These are phyloP conservation scores for Mycena rebaudengoi DNA, from an alignment of 768 basidiomycete species.

Conservation along the genomic window DNA sequence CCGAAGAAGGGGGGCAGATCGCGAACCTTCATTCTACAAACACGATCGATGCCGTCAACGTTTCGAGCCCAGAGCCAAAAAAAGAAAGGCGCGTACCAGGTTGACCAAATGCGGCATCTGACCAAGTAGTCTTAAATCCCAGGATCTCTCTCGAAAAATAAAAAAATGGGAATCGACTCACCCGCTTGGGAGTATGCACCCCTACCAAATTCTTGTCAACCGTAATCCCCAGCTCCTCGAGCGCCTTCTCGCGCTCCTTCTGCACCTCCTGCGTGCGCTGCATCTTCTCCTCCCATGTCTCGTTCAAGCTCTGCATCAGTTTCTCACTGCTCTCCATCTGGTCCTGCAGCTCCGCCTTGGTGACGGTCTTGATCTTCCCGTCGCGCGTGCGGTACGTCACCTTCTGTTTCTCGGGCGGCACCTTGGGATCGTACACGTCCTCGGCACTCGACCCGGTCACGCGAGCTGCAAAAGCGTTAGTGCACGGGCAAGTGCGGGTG, in stretches of 20 bases:
- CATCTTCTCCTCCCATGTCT: slow-evolving; percentile 95
- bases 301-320: slow-evolving; percentile 82
- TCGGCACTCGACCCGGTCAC: slow-evolving; percentile 76
- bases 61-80: slow-evolving; percentile 15
- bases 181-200: slow-evolving; percentile 98
- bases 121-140: slow-evolving; percentile 16
- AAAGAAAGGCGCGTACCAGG: slow-evolving; percentile 63
- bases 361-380: slow-evolving; percentile 93
- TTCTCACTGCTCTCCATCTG: slow-evolving; percentile 96
- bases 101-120: slow-evolving; percentile 96
- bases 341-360: slow-evolving; percentile 97
- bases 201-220: slow-evolving; percentile 97
- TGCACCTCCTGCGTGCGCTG: slow-evolving; percentile 92
- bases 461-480: slow-evolving; percentile 60
- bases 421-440: slow-evolving; percentile 83
- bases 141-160: slow-evolving; percentile 10
- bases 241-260: slow-evolving; percentile 95
- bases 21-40: slow-evolving; percentile 73
- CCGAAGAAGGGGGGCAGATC: slow-evolving; percentile 21
- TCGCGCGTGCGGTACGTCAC: slow-evolving; percentile 94
- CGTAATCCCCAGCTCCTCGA: slow-evolving; percentile 97
- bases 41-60: slow-evolving; percentile 22
- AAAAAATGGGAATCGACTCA: slow-evolving; percentile 49
- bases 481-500: slow-evolving; percentile 14
- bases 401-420: slow-evolving; percentile 94